Evolutionary conservation across 371 early-diverging fungal genomes (phyloP).

Genomic region (Dichotomocladium elegans): DNA sequence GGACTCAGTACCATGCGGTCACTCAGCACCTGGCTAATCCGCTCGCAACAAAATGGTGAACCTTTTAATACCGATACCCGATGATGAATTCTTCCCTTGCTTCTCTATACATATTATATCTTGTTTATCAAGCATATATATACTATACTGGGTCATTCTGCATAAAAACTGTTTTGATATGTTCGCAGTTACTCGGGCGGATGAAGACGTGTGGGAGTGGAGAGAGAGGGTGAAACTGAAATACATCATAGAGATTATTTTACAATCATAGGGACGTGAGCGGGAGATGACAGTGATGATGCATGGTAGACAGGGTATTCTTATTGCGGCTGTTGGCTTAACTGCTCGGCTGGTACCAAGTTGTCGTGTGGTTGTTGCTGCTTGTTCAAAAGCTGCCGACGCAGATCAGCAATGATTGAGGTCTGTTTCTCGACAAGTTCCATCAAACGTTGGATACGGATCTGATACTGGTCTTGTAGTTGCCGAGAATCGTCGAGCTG

Average conservation of each 20-base stretch:
- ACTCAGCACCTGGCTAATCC: slow-evolving; percentile 60
- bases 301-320: no score
- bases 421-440: background rate
- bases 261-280: background rate
- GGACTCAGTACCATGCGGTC: slow-evolving; percentile 78
- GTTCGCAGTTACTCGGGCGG: no score
- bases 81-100: background rate
- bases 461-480: background rate
- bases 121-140: no score
- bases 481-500: background rate
- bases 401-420: background rate
- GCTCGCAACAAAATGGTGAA: slow-evolving; percentile 73
- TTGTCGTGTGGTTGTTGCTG: background rate
- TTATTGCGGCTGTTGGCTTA: no score
- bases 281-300: background rate
- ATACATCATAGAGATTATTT: no score
- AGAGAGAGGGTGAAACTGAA: no score
- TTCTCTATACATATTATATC: no score
- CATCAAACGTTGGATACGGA: background rate
- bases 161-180: no score
- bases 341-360: no score
- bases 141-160: background rate
- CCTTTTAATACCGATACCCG: no score
- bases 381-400: background rate
- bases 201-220: no score